Base-by-base conservation (phyloP, 1,284 basidiomycete genomes). In the Apiotrichum sp. region DNA sequence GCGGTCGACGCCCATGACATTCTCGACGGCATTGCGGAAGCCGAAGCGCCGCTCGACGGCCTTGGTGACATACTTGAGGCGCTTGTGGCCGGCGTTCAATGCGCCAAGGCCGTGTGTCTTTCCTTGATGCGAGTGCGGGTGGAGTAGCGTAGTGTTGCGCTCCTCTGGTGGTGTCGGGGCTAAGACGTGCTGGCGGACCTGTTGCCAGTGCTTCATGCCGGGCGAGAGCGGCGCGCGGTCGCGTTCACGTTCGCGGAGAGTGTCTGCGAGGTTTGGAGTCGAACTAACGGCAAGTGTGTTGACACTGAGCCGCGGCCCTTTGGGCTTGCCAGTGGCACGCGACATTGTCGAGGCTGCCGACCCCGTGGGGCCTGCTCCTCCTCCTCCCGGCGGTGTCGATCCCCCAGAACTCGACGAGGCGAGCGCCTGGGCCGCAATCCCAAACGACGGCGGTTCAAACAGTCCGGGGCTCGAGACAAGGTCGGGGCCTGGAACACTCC, bases 201-300 rank as follows among this genome's bases (percentile, higher is more conserved):
- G 70, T 41, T 72, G 65, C 72, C 72, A 74, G 53, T 73, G 72
- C 50, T 63, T 63, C 52, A 71, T 57, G 31, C 68, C 64, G 2
- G 72, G 72, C 0, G 68, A 70, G 32, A 66, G 52, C n/a, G 61
- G 52, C 52, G 64, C 65, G 2, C 58, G 64, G 0, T 66, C 29
- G 3, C 34, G 22, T 14, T 39, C 29, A 4, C 34, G 35, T 32
- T 39, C 13, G 4, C 41, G 49, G 8, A 11, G 14, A 2, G 39
- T 8, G n/a, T 31, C 32, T n/a, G 10, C 13, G n/a, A 40, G 1
- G 45, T 29, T 48, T 3, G 47, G 47, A n/a, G 36, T 6, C 2
- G 47, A 29, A 7, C 6, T 39, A n/a, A 13, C 16, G 6, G 35
- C 33, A 4, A 13, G 31, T 3, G 44, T 53, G 36, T 41, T 47